phyloP scores from a whole-genome alignment of 352 stramenopile genomes.

The Globisporangium okanoganense region DNA sequence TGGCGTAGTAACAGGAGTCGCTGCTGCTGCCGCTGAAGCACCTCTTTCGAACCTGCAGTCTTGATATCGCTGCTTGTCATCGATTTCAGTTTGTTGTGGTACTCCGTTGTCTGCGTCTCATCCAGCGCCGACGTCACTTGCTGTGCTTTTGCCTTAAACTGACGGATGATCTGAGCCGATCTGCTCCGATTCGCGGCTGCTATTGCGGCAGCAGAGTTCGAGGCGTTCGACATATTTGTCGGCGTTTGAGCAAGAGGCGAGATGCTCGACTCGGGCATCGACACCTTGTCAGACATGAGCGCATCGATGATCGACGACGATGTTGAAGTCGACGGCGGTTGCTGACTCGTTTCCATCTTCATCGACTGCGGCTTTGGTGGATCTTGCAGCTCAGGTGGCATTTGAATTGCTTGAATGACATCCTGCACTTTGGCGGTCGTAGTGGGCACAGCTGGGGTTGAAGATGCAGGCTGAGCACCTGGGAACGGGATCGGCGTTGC shows the following conservation, averaged over 20 bases:
- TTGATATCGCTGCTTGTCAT: conserved; percentile 77
- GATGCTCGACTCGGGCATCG: conserved; percentile 32
- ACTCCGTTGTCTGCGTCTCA: conserved; percentile 74
- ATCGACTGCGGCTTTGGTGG: conserved; percentile 20
- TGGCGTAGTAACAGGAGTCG: conserved; percentile 95
- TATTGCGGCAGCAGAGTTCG: conserved; percentile 21
- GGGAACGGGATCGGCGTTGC: conserved; percentile 57
- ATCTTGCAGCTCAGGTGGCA: conserved; percentile 71
- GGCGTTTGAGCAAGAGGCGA: conserved; percentile 21
- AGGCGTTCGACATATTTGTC: conserved; percentile 3
- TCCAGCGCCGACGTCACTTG: conserved; percentile 81
- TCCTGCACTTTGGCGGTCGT: conserved; percentile 18
- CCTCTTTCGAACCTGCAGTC: conserved; percentile 85
- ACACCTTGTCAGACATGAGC: conserved; percentile 39
- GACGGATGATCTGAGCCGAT: conserved; percentile 76
- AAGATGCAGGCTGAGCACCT: conserved; percentile 37
- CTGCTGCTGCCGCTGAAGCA: conserved; percentile 98
- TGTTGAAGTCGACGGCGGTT: conserved; percentile 13
- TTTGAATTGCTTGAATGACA: conserved; percentile 62
- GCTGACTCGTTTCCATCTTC: conserved; percentile 29
- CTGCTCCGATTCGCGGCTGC: conserved; percentile 50
- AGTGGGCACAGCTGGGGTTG: neutral
- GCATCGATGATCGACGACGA: conserved; percentile 39
- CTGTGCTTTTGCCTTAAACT: conserved; percentile 75
- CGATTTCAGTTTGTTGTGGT: conserved; percentile 80